Percentiles rank a stretch among this genome's conserved stretches.
These are phyloP conservation scores for Colletotrichum sp. DNA, from an alignment of 2,329 filamentous ascomycete species.

Conservation along the genomic window DNA sequence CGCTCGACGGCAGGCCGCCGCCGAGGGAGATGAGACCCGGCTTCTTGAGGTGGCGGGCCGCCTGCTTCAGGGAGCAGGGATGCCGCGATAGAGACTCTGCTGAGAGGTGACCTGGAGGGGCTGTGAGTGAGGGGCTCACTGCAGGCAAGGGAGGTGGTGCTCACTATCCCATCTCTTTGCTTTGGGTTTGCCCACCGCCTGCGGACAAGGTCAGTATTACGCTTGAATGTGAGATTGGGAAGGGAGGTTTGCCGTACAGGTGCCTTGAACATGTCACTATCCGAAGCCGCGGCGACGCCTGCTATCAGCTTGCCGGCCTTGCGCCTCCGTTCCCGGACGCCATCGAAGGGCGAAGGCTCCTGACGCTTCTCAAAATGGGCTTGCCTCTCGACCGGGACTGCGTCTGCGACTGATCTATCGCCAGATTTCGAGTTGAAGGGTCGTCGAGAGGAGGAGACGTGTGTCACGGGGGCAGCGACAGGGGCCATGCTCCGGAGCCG, in stretches of 20 bases:
- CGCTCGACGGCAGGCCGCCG: conserved; percentile 85
- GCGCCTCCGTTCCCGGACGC: conserved; percentile 69
- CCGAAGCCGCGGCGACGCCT: conserved; percentile 76
- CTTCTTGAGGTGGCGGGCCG: conserved; percentile 78
- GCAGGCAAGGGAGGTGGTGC: conserved; percentile 38
- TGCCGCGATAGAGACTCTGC: conserved; percentile 64
- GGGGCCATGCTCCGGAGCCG: conserved; percentile 6
- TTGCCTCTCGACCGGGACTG: conserved; percentile 15
- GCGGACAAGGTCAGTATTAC: conserved; percentile 20
- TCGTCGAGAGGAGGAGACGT: background rate
- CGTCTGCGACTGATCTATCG: conserved; percentile 20
- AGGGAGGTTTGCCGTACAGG: conserved; percentile 50
- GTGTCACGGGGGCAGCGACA: background rate
- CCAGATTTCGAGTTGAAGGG: conserved; percentile 13
- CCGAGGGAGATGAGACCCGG: conserved; percentile 91
- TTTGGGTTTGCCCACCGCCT: conserved; percentile 66
- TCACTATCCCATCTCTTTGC: conserved; percentile 86
- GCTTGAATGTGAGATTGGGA: background rate
- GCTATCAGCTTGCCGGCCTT: conserved; percentile 76
- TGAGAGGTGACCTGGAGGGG: conserved; percentile 58
- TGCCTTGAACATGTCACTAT: conserved; percentile 85
- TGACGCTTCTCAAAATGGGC: conserved; percentile 20
- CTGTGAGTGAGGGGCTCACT: background rate
- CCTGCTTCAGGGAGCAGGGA: conserved; percentile 80
- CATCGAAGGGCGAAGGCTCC: conserved; percentile 49